Conservation (phyloP, 2,329 filamentous ascomycete genomes). For the Penicillium glabrum region DNA sequence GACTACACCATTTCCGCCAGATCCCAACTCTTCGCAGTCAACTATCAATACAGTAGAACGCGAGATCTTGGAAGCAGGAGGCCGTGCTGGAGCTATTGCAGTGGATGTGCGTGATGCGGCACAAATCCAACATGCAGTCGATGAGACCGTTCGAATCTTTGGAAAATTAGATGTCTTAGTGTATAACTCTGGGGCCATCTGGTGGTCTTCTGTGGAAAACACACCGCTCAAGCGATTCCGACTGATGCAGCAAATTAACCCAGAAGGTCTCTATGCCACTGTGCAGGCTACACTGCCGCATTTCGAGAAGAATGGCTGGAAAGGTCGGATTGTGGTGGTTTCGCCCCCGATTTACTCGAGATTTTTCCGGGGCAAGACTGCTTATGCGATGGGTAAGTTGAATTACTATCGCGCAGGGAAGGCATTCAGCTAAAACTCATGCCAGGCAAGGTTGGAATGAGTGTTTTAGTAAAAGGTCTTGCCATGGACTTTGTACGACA, state of each 20-base stretch:
- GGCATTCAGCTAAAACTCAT: background rate
- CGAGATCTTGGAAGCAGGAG: constrained; percentile 68
- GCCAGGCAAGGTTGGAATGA: constrained; percentile 74
- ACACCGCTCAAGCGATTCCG: constrained; percentile 76
- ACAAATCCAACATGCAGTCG: constrained; percentile 61
- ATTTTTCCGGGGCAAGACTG: constrained; percentile 83
- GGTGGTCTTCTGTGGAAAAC: constrained; percentile 73
- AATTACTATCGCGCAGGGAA: background rate
- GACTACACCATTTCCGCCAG: constrained; percentile 64
- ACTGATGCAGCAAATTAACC: constrained; percentile 73
- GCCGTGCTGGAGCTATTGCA: constrained; percentile 63
- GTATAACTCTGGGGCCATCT: constrained; percentile 84
- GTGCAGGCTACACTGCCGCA: constrained; percentile 69
- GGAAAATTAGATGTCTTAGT: constrained; percentile 70
- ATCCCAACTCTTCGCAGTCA: constrained; percentile 71
- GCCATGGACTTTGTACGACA: constrained; percentile 78
- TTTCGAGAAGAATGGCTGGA: constrained; percentile 55
- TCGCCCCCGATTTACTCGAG: constrained; percentile 82
- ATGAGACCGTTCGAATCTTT: constrained; percentile 59
- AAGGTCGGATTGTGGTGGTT: constrained; percentile 71
- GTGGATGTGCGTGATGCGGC: constrained; percentile 69
- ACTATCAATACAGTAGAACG: constrained; percentile 78
- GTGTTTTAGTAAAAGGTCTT: constrained; percentile 74
- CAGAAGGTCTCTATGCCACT: constrained; percentile 71
- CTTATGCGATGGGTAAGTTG: constrained; percentile 65